phyloP scores from a whole-genome alignment of 2,329 filamentous ascomycete species.

The Paecilomyces sp. region DNA sequence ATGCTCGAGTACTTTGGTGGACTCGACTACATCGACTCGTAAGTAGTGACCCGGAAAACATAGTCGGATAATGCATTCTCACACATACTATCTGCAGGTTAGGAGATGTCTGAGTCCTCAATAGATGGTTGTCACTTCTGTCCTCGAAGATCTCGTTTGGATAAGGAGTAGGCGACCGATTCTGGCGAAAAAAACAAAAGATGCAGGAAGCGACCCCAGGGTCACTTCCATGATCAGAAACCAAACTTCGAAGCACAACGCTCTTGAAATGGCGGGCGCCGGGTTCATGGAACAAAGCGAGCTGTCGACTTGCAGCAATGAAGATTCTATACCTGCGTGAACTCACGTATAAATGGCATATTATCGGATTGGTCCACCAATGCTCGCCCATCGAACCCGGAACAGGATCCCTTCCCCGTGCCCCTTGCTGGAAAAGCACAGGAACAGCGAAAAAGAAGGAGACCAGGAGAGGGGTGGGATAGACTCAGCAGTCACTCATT shows the following conservation, averaged over 20 bases:
- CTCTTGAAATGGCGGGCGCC: conserved; percentile 14
- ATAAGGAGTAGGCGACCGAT: not conserved
- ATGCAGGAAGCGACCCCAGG: not conserved
- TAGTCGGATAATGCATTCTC: not conserved
- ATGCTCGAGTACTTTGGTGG: conserved; percentile 45
- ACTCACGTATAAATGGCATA: not conserved
- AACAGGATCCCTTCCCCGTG: conserved; percentile 13
- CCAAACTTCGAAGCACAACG: conserved; percentile 1
- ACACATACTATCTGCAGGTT: not conserved
- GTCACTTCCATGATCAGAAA: not conserved
- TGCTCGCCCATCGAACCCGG: conserved; percentile 26
- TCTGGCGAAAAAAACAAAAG: not conserved
- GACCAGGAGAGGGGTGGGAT: not conserved
- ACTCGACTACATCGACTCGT: conserved; percentile 42
- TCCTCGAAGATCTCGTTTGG: not conserved
- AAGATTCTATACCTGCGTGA: conserved; percentile 15
- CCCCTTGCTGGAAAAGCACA: not conserved
- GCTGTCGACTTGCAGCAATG: conserved; percentile 38
- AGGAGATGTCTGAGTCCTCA: not conserved
- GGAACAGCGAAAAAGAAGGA: not conserved
- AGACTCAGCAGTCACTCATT: not conserved
- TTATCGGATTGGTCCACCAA: conserved; percentile 33
- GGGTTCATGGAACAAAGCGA: conserved; percentile 22
- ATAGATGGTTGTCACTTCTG: not conserved
- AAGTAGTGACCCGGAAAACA: conserved; percentile 12